A percentile compares a stretch with the other conserved stretches of the same genome.
Conservation (phyloP, 306 rosid genomes). For the Dalbergia oliveri region DNA sequence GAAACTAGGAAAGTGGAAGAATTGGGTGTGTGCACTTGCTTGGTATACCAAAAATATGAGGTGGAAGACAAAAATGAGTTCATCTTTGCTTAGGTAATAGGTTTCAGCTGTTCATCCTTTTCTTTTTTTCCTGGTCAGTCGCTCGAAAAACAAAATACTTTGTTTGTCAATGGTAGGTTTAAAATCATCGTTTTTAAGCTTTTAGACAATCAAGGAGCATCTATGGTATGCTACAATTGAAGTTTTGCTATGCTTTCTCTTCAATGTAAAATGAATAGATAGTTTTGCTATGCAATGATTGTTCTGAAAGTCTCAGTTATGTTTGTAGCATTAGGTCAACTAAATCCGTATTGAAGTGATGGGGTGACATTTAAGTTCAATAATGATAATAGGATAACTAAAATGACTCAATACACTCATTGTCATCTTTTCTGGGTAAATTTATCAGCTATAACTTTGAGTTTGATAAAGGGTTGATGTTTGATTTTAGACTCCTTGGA, state of each 20-base stretch:
- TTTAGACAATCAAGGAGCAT: neutral
- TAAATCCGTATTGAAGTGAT: neutral
- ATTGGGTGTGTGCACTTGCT: neutral
- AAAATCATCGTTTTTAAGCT: neutral
- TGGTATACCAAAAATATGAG: neutral
- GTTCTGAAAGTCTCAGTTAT: neutral
- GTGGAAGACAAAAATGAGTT: neutral
- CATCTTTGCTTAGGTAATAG: neutral
- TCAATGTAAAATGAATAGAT: neutral
- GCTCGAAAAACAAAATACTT: neutral
- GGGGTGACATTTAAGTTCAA: neutral
- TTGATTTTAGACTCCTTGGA: neutral
- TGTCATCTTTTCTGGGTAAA: neutral
- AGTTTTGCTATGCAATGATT: neutral
- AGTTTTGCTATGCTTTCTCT: neutral
- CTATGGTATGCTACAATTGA: neutral
- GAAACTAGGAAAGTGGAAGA: neutral
- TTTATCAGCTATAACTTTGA: neutral
- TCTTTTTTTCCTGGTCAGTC: neutral
- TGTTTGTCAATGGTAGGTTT: neutral
- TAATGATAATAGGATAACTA: constrained; percentile 12
- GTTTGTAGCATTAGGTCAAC: neutral
- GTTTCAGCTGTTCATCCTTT: neutral
- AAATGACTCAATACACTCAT: neutral
- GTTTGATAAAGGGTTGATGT: neutral